These are phyloP conservation scores for Inga leiocalycina DNA, from an alignment of 306 rosid genomes.

Conservation along the genomic window DNA sequence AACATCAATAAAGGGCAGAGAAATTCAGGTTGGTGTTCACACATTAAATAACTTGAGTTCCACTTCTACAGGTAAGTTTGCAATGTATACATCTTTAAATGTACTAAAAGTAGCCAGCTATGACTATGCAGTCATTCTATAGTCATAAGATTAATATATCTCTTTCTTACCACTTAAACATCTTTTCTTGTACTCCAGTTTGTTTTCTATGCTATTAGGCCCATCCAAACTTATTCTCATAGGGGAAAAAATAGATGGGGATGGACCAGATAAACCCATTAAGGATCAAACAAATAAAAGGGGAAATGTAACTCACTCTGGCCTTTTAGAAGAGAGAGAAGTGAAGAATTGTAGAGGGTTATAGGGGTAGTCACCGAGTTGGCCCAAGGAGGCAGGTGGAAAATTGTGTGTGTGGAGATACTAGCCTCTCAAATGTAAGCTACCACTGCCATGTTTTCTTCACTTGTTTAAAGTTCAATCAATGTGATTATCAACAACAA, in stretches of 20 bases:
- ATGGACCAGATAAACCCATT: background rate
- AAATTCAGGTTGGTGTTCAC: background rate
- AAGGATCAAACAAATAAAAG: background rate
- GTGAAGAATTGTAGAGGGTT: background rate
- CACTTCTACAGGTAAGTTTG: background rate
- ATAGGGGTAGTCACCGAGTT: background rate
- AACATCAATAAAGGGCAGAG: slow-evolving; percentile 1
- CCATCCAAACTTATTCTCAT: background rate
- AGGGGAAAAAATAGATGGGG: background rate
- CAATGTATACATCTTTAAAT: background rate
- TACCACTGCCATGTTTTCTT: background rate
- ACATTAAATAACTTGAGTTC: slow-evolving; percentile 2
- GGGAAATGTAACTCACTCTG: background rate
- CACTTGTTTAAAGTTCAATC: background rate
- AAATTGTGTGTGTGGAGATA: background rate
- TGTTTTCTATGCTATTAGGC: background rate
- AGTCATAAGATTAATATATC: background rate
- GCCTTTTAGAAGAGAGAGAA: background rate
- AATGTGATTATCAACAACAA: slow-evolving; percentile 5
- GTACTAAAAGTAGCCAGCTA: background rate
- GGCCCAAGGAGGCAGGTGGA: background rate
- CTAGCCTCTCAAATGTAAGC: background rate
- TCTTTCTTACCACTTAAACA: background rate
- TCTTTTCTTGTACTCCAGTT: background rate
- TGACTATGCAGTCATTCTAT: background rate